Evolutionary conservation across 108 stramenopile species (phyloP).

Genomic region (Pseudonitzschia pungens): DNA sequence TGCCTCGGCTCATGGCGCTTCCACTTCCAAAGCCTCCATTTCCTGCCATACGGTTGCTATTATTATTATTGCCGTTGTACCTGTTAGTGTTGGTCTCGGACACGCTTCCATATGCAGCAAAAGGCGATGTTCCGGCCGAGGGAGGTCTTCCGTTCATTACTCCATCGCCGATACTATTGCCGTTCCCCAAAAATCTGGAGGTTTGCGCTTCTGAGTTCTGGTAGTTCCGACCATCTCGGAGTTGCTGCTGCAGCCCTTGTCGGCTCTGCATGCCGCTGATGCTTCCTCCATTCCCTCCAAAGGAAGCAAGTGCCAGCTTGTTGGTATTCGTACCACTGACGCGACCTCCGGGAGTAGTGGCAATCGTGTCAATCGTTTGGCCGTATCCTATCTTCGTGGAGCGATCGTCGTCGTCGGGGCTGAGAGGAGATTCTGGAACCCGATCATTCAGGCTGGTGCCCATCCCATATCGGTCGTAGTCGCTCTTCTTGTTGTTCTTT

Average conservation of each 20-base stretch:
- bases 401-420: too few relatives aligned
- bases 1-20: neutral
- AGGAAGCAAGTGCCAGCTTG: neutral
- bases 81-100: neutral
- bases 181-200: neutral
- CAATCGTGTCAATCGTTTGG: neutral
- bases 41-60: neutral
- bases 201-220: neutral
- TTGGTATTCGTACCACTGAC: neutral
- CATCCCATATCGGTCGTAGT: neutral
- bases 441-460: neutral
- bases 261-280: conserved; percentile 1
- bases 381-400: too few relatives aligned
- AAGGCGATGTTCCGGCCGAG: neutral
- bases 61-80: neutral
- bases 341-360: neutral
- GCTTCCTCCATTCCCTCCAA: neutral
- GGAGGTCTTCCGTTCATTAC: neutral
- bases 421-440: neutral
- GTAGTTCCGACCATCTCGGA: neutral
- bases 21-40: neutral
- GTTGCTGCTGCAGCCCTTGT: neutral
- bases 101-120: neutral
- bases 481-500: neutral
- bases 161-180: neutral